These are phyloP conservation scores for Phyllostachys edulis DNA, from an alignment of 176 grass and related monocot genomes.

Conservation along the genomic window DNA sequence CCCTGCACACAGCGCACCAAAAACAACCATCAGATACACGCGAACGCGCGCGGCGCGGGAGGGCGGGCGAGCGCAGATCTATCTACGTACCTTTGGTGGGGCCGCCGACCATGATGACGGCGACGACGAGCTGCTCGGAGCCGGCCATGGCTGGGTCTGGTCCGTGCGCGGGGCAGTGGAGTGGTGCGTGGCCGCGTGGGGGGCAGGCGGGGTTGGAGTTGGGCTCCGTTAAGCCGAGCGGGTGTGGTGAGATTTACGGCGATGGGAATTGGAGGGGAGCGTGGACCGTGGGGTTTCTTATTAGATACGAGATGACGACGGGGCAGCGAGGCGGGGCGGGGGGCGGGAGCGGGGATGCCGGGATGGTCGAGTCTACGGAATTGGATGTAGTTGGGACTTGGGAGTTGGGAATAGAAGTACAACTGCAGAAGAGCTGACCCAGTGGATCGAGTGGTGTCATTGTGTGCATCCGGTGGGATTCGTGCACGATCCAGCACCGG, in stretches of 20 bases:
- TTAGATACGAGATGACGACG: background rate
- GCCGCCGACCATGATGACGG: conserved; percentile 98
- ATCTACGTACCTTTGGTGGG: conserved; percentile 84
- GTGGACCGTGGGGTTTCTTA: conserved; percentile 26
- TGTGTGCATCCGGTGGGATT: conserved; percentile 13
- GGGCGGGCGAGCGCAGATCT: conserved; percentile 35
- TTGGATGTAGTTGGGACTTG: background rate
- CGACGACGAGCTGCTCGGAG: conserved; percentile 78
- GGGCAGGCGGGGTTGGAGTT: background rate
- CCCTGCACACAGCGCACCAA: conserved; percentile 44
- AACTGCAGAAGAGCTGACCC: no score
- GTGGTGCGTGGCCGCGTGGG: background rate
- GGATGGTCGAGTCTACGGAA: background rate
- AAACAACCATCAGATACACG: background rate
- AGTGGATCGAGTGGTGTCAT: background rate
- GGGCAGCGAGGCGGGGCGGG: background rate
- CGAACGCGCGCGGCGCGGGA: background rate
- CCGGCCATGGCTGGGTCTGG: conserved; percentile 49
- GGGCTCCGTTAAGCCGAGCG: background rate
- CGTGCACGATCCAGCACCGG: background rate
- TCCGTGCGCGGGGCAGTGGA: conserved; percentile 2
- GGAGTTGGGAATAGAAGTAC: background rate
- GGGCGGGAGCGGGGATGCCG: background rate
- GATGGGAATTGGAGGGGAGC: conserved; percentile 11
- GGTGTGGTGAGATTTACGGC: conserved; percentile 41